Evolutionary conservation across 768 basidiomycete species (phyloP).

Genomic region (Leccinum longicurvipes): DNA sequence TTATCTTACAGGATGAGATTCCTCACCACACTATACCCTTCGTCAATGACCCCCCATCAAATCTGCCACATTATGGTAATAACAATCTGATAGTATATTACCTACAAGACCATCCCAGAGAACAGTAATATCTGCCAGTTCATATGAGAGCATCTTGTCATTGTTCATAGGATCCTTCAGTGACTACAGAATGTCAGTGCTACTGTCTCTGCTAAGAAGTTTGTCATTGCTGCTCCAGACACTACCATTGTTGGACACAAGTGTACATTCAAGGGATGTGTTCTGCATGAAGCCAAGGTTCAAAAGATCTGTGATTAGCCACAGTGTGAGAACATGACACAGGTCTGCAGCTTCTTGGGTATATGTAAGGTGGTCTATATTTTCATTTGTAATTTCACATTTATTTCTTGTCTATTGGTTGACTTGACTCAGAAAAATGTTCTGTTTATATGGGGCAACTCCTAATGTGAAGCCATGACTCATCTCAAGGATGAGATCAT

Average conservation of each 20-base stretch:
- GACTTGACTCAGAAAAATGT: conserved; percentile 26
- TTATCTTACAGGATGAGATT: conserved; percentile 39
- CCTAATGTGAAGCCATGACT: conserved; percentile 5
- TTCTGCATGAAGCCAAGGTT: conserved; percentile 26
- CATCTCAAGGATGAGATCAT: conserved; percentile 23
- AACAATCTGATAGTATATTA: background rate
- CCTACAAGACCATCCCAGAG: background rate
- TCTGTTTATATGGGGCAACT: conserved; percentile 20
- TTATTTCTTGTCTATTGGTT: conserved; percentile 18
- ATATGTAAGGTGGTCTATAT: conserved; percentile 11
- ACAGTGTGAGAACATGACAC: conserved; percentile 12
- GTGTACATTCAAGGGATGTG: conserved; percentile 31
- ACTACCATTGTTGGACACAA: conserved; percentile 35
- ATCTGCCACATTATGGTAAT: background rate
- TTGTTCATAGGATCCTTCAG: conserved; percentile 37
- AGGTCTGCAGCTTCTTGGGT: conserved; percentile 30
- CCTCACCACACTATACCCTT: conserved; percentile 34
- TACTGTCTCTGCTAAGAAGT: conserved; percentile 38
- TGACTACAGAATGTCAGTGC: conserved; percentile 35
- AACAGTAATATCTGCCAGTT: conserved; percentile 20
- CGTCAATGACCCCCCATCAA: conserved; percentile 37
- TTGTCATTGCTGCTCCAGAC: conserved; percentile 25
- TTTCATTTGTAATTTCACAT: conserved; percentile 16
- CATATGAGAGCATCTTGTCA: conserved; percentile 38
- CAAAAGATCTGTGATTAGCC: conserved; percentile 34